Conservation (phyloP, 257 asterid genomes). For the Craterostigma plantagineum region DNA sequence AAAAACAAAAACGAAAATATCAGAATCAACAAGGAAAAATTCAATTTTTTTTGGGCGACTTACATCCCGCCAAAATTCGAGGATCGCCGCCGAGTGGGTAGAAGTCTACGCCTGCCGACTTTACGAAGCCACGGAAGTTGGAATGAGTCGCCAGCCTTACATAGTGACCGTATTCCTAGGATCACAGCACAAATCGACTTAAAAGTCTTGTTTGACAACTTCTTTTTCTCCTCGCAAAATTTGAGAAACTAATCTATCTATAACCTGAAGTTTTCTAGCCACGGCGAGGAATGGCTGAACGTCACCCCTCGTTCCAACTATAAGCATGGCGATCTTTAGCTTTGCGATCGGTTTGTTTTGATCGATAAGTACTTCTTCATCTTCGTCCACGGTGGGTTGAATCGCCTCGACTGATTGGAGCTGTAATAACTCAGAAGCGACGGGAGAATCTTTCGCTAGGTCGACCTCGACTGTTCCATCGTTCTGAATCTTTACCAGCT, state of each 20-base stretch:
- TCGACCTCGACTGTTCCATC: conserved; percentile 96
- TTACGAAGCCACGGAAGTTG: conserved; percentile 70
- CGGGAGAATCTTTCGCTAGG: conserved; percentile 51
- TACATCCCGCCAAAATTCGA: conserved; percentile 96
- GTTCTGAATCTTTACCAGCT: conserved; percentile 64
- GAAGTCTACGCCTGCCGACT: conserved; percentile 77
- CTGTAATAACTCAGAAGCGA: conserved; percentile 74
- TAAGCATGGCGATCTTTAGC: conserved; percentile 69
- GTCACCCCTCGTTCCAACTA: conserved; percentile 99
- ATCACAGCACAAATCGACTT: too few species aligned
- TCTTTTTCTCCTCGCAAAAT: too few species aligned
- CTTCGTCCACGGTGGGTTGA: conserved; percentile 23
- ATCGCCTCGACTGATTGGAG: conserved; percentile 41
- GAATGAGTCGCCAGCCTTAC: conserved; percentile 93
- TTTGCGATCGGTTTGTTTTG: conserved; percentile 50
- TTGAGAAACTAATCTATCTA: not conserved
- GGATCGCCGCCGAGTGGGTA: conserved; percentile 98
- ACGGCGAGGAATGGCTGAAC: conserved; percentile 95
- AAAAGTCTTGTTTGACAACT: too few species aligned
- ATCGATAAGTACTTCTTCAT: conserved; percentile 28
- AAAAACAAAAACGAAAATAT: too few species aligned
- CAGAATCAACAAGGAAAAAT: too few species aligned
- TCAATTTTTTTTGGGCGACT: too few species aligned
- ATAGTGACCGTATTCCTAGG: conserved; percentile 70
- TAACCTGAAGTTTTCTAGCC: conserved; percentile 81